Base-by-base conservation (phyloP, 2,329 filamentous ascomycete genomes). In the Aplosporella prunicola region DNA sequence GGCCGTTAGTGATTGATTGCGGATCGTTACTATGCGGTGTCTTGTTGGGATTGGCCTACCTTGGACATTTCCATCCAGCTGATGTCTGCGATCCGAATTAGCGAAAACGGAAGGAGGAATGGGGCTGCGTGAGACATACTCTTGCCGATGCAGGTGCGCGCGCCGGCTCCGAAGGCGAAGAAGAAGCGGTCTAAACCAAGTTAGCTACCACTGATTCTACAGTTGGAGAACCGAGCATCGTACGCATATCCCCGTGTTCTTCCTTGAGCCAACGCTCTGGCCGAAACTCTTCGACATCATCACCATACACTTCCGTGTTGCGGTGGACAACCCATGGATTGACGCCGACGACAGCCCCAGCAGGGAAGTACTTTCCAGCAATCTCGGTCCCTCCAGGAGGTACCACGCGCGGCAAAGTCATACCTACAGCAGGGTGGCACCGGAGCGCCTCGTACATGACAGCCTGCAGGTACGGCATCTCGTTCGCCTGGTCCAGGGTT, bases 191-290 rank as follows among this genome's bases (percentile, higher is more conserved):
- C 35, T 38, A 23, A 5, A 18, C 16, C 22, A 25, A 45, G 35
- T 50, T 42, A 38, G 35, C 22, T 31, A n/a, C n/a, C n/a, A n/a
- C n/a, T 32, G 20, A 18, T 7, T 17, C n/a, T n/a, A 9, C 8
- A 9, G n/a, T 26, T 17, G 14, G 8, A 9, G 9, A 22, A 3
- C 3, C 13, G 11, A 8, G n/a, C 14, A 15, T 11, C 35, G 23
- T 32, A 38, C 32, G 37, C 50, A 66, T 57, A 15, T 46, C 40
- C 31, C 54, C 53, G 30, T 48, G 40, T 8, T 43, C 41, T n/a
- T 49, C 54, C 3, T 59, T 53, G 2, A 69, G 43, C 67, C 67
- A 71, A 14, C 68, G 49, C 36, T 68, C 65, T 0, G 67, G 67
- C n/a, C 49, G 45, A 44, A 63, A 71, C 0, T 52, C 45, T 9